Percentiles rank a stretch among this genome's conserved stretches.
These are phyloP conservation scores for Exophiala sp. DNA, from an alignment of 2,329 filamentous ascomycete genomes.

Conservation along the genomic window DNA sequence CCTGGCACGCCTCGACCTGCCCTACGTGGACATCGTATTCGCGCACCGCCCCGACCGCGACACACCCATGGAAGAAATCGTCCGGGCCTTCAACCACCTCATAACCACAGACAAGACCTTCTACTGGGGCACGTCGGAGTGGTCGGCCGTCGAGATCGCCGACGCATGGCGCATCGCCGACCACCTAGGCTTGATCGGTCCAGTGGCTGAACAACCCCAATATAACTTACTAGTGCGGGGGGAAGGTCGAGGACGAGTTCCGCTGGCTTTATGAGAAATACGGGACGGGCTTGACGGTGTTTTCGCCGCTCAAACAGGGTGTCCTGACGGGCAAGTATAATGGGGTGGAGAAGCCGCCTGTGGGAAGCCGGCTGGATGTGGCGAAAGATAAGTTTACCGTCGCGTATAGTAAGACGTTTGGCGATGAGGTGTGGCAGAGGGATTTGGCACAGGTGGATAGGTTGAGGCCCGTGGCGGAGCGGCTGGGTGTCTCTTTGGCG, in stretches of 20 bases:
- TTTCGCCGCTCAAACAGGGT: conserved; percentile 56
- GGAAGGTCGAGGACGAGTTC: conserved; percentile 59
- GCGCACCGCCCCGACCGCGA: conserved; percentile 63
- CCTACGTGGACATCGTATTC: conserved; percentile 66
- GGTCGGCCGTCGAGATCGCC: conserved; percentile 61
- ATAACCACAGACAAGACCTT: conserved; percentile 63
- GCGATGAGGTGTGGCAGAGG: conserved; percentile 37
- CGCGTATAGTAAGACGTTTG: conserved; percentile 38
- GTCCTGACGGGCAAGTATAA: conserved; percentile 65
- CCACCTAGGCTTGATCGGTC: conserved; percentile 55
- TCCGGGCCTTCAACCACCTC: conserved; percentile 65
- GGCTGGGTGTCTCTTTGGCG: conserved; percentile 55
- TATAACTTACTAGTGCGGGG: conserved; percentile 60
- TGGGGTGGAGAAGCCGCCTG: conserved; percentile 49
- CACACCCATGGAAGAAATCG: conserved; percentile 66
- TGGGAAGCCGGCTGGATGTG: conserved; percentile 54
- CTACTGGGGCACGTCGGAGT: conserved; percentile 67
- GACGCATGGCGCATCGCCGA: conserved; percentile 58
- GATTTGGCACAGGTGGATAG: conserved; percentile 56
- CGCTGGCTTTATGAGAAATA: conserved; percentile 55
- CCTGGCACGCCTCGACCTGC: conserved; percentile 56
- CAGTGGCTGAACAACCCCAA: conserved; percentile 60
- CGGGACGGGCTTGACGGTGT: conserved; percentile 59
- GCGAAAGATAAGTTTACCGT: conserved; percentile 54
- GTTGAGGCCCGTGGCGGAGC: conserved; percentile 55